Percentiles rank a stretch among this genome's conserved stretches.
Conservation (phyloP, 176 grass and related monocot genomes). For the Oryza meridionalis region DNA sequence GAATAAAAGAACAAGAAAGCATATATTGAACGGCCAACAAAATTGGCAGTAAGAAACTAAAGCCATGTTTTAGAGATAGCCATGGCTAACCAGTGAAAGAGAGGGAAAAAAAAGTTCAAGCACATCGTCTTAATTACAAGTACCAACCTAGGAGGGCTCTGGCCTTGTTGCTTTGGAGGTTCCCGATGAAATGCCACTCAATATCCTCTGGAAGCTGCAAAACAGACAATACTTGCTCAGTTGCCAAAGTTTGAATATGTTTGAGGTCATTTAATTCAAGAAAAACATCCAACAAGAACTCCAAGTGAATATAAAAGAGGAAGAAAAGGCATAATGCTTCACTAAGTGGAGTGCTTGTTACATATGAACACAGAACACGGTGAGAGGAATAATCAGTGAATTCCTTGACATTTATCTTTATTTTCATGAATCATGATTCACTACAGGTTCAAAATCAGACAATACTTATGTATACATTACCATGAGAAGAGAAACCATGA, state of each 20-base stretch:
- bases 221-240: slow-evolving; percentile 33
- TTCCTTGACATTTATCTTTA: background rate
- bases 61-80: background rate
- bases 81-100: background rate
- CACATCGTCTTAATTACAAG: background rate
- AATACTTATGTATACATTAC: background rate
- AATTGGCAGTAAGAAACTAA: background rate
- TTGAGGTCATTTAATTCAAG: background rate
- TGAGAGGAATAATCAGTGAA: background rate
- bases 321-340: background rate
- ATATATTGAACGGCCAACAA: background rate
- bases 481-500: background rate
- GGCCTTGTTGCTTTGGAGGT: slow-evolving; percentile 96
- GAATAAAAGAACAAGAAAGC: slow-evolving; percentile 24
- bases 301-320: background rate
- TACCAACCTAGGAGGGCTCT: slow-evolving; percentile 70
- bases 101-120: background rate
- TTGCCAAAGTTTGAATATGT: background rate
- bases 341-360: background rate
- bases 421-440: background rate
- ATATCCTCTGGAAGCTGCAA: slow-evolving; percentile 92
- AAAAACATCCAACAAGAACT: background rate
- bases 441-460: background rate
- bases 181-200: slow-evolving; percentile 97
- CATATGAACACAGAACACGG: background rate